phyloP scores from a whole-genome alignment of 192 early-diverging fungal genomes.

The Coemansia sp. region DNA sequence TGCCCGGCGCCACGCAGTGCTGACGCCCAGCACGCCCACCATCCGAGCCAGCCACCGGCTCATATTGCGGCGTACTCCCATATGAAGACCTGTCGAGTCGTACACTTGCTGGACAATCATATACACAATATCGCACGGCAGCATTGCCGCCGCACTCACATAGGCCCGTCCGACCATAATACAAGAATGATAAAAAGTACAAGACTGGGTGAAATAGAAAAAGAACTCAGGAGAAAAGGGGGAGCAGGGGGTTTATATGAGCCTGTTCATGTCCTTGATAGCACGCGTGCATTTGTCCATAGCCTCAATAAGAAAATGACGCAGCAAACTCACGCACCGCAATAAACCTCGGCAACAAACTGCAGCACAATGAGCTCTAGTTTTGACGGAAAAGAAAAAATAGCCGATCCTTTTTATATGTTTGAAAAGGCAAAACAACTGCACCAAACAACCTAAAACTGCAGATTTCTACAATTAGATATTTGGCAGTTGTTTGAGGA shows the following conservation, averaged over 20 bases:
- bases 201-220: too few species aligned
- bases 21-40: background rate
- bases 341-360: background rate
- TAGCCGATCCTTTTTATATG: background rate
- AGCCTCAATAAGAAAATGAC: background rate
- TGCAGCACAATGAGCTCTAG: background rate
- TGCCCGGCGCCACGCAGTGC: conserved; percentile 20
- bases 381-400: background rate
- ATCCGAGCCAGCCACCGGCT: background rate
- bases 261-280: background rate
- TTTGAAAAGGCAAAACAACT: too few species aligned
- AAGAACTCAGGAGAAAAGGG: background rate
- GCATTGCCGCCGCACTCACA: background rate
- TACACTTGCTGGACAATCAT: conserved; percentile 15
- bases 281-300: background rate
- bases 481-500: too few species aligned
- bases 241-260: background rate
- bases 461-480: too few species aligned
- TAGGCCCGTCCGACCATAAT: background rate
- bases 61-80: background rate
- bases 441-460: too few species aligned
- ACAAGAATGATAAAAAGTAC: background rate
- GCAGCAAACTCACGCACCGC: background rate
- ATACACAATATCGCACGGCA: conserved; percentile 16
- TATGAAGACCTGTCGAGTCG: background rate